Percentiles rank a stretch among this genome's conserved stretches.
These are phyloP conservation scores for Anacardium occidentale DNA, from an alignment of 345 rosid species.

Conservation along the genomic window DNA sequence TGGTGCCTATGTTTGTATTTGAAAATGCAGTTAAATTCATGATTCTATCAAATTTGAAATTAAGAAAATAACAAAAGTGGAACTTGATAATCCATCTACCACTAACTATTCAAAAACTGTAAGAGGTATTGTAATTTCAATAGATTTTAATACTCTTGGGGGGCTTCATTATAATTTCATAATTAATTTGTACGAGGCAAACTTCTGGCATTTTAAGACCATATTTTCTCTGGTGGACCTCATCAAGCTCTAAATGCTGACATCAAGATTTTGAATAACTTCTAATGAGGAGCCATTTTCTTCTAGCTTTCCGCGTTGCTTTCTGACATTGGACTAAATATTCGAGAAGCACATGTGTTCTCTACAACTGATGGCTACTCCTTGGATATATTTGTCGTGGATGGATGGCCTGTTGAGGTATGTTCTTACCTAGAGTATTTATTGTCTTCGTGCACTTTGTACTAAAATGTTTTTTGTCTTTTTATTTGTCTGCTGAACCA, in stretches of 20 bases:
- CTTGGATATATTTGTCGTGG: constrained; percentile 71
- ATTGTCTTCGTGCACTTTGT: background rate
- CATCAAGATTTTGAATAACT: constrained; percentile 3
- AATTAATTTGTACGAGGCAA: background rate
- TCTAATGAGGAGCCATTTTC: constrained; percentile 30
- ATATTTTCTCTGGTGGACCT: constrained; percentile 3
- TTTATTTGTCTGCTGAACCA: background rate
- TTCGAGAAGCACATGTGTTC: constrained; percentile 82
- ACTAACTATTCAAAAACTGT: background rate
- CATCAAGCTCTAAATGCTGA: constrained; percentile 5
- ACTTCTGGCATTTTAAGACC: background rate
- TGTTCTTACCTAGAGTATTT: background rate
- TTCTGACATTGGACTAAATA: constrained; percentile 73
- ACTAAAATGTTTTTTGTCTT: background rate
- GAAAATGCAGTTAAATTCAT: background rate
- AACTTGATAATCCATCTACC: no score
- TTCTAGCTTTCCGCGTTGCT: constrained; percentile 74
- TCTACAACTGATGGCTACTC: constrained; percentile 78
- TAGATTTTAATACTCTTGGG: background rate
- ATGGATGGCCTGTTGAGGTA: constrained; percentile 73
- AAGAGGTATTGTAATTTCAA: background rate
- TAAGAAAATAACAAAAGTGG: no score
- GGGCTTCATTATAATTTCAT: background rate
- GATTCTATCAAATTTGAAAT: no score
- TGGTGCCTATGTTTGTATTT: background rate